phyloP scores from a whole-genome alignment of 352 stramenopile genomes.

The Phytophthora sp. region DNA sequence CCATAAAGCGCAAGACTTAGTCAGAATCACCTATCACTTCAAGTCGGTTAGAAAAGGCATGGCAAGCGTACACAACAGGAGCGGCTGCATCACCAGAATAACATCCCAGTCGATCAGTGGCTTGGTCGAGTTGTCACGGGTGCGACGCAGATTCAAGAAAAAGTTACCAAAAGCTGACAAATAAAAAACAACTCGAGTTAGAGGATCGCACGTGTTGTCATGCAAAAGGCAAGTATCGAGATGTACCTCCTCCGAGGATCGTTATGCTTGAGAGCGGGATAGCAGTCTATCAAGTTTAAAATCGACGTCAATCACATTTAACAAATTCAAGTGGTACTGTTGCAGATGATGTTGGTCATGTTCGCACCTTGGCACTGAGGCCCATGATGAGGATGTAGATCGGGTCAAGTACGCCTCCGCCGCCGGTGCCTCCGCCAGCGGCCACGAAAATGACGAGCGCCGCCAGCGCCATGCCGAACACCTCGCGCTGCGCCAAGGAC shows the following conservation, averaged over 20 bases:
- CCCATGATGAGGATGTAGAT: slow-evolving; percentile 96
- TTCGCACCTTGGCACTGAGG: slow-evolving; percentile 83
- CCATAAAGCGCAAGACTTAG: not conserved
- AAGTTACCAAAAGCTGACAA: slow-evolving; percentile 90
- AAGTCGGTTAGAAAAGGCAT: not conserved
- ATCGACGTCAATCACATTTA: not conserved
- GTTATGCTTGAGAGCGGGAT: slow-evolving; percentile 96
- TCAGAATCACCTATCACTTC: not conserved
- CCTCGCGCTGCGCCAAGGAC: slow-evolving; percentile 49
- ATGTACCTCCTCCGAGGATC: slow-evolving; percentile 89
- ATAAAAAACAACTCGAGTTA: not conserved
- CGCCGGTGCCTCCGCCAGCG: slow-evolving; percentile 89
- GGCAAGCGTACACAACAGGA: slow-evolving; percentile 63
- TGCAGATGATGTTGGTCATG: too few relatives aligned
- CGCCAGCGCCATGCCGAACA: slow-evolving; percentile 55
- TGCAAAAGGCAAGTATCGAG: too few relatives aligned
- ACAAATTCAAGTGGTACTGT: not conserved
- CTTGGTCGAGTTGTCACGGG: slow-evolving; percentile 88
- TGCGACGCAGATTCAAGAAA: slow-evolving; percentile 90
- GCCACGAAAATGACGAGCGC: slow-evolving; percentile 86
- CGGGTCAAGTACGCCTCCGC: slow-evolving; percentile 94
- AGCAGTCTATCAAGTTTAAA: slow-evolving; percentile 55
- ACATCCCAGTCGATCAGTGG: slow-evolving; percentile 98
- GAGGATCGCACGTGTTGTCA: too few relatives aligned
- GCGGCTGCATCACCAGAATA: slow-evolving; percentile 96